Evolutionary conservation across 805 yeast species (phyloP).

Genomic region (Kuraishia molischiana): DNA sequence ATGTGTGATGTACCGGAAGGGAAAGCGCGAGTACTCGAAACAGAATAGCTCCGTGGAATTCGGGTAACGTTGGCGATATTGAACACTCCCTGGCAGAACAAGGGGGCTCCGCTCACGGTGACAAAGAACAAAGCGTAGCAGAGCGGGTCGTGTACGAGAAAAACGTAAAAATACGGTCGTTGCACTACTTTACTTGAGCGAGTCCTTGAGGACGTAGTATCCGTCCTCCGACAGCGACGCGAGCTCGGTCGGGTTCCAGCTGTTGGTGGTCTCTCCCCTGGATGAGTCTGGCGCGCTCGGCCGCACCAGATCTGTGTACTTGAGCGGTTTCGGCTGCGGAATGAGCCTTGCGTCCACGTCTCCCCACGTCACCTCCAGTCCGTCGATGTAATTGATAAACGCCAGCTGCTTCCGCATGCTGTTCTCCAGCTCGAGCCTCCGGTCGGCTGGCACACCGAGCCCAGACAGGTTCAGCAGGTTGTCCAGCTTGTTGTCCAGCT

Average conservation of each 20-base stretch:
- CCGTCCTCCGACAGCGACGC: slow-evolving; percentile 23
- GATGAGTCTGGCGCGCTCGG: slow-evolving; percentile 12
- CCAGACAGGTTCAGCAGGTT: slow-evolving; percentile 41
- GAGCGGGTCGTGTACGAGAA: too few relatives aligned
- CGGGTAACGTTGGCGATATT: too few relatives aligned
- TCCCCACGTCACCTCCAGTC: slow-evolving; percentile 11
- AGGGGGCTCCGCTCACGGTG: too few relatives aligned
- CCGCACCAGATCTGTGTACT: background rate
- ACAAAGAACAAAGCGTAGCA: too few relatives aligned
- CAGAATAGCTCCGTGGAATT: too few relatives aligned
- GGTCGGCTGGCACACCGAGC: slow-evolving; percentile 20
- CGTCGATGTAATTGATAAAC: slow-evolving; percentile 37
- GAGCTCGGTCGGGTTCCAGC: slow-evolving; percentile 31
- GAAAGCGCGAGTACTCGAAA: too few relatives aligned
- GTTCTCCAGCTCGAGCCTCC: slow-evolving; percentile 20
- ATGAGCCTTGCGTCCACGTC: slow-evolving; percentile 15
- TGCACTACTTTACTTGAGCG: too few relatives aligned
- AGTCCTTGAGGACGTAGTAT: slow-evolving; percentile 33
- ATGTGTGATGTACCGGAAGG: too few relatives aligned
- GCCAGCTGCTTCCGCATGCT: slow-evolving; percentile 36
- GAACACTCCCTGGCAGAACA: too few relatives aligned
- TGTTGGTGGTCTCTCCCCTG: slow-evolving; percentile 30
- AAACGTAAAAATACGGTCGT: too few relatives aligned
- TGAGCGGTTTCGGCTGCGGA: slow-evolving; percentile 9
- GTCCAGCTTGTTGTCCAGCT: slow-evolving; percentile 5